Base-by-base conservation (phyloP, 2,329 filamentous ascomycete species). In the Claviceps sorghi region DNA sequence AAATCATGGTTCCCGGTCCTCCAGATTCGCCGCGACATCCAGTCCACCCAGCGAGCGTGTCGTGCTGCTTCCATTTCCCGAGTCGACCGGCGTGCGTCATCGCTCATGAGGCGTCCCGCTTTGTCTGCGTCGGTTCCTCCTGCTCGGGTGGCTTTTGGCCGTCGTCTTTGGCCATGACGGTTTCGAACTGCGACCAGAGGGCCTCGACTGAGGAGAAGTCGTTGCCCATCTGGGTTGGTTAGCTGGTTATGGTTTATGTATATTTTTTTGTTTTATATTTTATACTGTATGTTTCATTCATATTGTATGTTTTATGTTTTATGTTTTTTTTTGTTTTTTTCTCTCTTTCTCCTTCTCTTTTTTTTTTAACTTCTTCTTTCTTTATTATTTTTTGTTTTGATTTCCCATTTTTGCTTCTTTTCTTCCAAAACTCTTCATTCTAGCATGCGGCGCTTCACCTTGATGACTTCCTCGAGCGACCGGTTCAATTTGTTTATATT, bases 201-300 rank as follows among this genome's bases (percentile, higher is more conserved):
- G 88, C 89, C 68, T 98, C 93, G 44, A 98, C 93, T 4, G 88
- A 90, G n/a, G 86, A 84, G 69, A 98, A 96, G 64, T 98, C 93
- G 68, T 95, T 95, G 40, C 93, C 93, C 50, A 98, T 83, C 83
- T 88, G 52, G 5, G 11, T 21, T 17, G 17, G 34, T 48, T 13
- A 52, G 40, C n/a, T 21, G 43, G 32, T 9, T 34, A 7, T 11
- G 32, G 32, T 4, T 3, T 9, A n/a, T 34, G 32, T 34, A 9
- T 30, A n/a, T 26, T 26, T 5, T 26, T 26, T 26, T 26, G 26
- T 26, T 26, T 26, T 26, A 3, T 26, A 5, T 26, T 26, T 5
- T 26, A n/a, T n/a, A n/a, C n/a, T n/a, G n/a, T n/a, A n/a, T n/a
- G n/a, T n/a, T n/a, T n/a, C n/a, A n/a, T n/a, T n/a, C n/a, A n/a